Evolutionary conservation across 192 early-diverging fungal species (phyloP).

Genomic region (Coemansia sp.): DNA sequence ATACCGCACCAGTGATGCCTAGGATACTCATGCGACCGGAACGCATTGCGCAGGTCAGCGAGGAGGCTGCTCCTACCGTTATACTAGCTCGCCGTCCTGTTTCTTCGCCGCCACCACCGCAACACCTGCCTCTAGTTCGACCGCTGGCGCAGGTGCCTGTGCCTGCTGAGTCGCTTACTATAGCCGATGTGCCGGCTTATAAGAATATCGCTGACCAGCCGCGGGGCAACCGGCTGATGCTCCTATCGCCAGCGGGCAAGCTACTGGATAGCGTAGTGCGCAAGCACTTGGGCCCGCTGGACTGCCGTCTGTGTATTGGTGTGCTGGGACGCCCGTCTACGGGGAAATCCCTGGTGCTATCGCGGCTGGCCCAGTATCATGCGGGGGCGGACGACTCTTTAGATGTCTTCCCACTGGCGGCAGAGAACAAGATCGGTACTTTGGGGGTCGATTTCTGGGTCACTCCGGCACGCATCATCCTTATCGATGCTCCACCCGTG

Average conservation of each 20-base stretch:
- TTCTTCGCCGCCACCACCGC: not conserved
- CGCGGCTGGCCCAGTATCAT: not conserved
- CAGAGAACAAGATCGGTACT: not conserved
- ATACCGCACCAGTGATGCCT: constrained; percentile 8
- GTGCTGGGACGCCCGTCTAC: constrained; percentile 15
- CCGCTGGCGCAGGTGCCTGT: not conserved
- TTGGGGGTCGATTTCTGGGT: constrained; percentile 20
- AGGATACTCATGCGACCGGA: constrained; percentile 31
- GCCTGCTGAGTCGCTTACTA: not conserved
- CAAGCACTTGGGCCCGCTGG: constrained; percentile 7
- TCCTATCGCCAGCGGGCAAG: constrained; percentile 15
- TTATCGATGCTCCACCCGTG: constrained; percentile 36
- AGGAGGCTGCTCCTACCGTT: not conserved
- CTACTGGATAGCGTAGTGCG: constrained; percentile 16
- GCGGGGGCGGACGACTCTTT: not conserved
- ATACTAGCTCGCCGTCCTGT: not conserved
- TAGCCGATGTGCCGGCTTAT: not conserved
- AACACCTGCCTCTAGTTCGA: not conserved
- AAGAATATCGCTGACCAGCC: not conserved
- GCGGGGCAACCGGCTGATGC: constrained; percentile 1
- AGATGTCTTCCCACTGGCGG: not conserved
- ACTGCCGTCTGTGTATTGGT: constrained; percentile 16
- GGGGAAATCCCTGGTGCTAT: constrained; percentile 27
- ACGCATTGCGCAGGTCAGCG: not conserved
- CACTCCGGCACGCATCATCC: constrained; percentile 2